Evolutionary conservation across 176 grass and related monocot genomes (phyloP).

Genomic region (Raddia guianensis): DNA sequence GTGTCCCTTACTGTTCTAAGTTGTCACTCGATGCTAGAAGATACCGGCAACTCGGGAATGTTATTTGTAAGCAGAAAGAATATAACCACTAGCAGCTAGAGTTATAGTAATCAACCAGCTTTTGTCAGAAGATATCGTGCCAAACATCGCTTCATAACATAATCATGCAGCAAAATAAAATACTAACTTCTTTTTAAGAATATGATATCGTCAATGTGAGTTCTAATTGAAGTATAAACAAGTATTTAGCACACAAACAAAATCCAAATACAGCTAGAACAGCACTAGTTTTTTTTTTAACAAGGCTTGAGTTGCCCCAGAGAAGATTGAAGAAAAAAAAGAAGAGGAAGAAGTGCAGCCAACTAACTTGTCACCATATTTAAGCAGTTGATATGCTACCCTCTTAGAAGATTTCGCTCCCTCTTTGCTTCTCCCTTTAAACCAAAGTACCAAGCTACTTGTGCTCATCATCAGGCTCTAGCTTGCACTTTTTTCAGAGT

Average conservation of each 20-base stretch:
- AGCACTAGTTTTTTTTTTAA: constrained; percentile 12
- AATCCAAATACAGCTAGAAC: constrained; percentile 51
- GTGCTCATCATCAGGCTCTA: constrained; percentile 18
- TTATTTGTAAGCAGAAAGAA: neutral
- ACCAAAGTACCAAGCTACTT: constrained; percentile 26
- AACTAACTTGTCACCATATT: constrained; percentile 57
- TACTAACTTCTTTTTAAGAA: constrained; percentile 11
- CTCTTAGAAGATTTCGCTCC: constrained; percentile 52
- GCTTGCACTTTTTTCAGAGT: constrained; percentile 27
- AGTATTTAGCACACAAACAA: constrained; percentile 3
- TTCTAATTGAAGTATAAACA: neutral
- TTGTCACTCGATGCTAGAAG: constrained; percentile 7
- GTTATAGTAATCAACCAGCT: neutral
- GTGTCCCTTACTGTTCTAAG: neutral
- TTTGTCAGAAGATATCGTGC: neutral
- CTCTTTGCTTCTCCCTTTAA: constrained; percentile 8
- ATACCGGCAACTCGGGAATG: constrained; percentile 21
- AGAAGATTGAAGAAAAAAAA: constrained; percentile 7
- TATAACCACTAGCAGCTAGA: constrained; percentile 10
- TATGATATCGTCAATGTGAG: constrained; percentile 7
- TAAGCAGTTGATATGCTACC: constrained; percentile 41
- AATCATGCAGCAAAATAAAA: neutral
- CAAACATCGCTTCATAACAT: neutral
- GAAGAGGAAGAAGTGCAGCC: constrained; percentile 35
- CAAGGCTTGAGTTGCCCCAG: constrained; percentile 14